Conservation (phyloP, 2,329 filamentous ascomycete species). For the Hysterium pulicare region DNA sequence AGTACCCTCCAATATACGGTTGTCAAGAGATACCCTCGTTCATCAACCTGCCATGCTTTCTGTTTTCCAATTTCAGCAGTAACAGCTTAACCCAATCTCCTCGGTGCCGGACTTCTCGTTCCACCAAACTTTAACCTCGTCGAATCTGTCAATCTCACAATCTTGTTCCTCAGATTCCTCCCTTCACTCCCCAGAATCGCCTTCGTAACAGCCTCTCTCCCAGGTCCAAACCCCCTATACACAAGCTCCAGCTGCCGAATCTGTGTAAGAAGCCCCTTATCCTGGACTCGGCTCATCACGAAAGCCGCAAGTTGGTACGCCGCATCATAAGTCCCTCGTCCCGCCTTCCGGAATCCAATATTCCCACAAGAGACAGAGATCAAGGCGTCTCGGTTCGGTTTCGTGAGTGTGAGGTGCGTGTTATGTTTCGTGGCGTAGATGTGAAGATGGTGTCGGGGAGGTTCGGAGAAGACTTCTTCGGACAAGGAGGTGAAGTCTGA, state of each 20-base stretch:
- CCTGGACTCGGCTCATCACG: conserved; percentile 78
- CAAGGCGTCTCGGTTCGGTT: conserved; percentile 74
- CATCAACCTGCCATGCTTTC: too few species aligned
- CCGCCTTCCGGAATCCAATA: conserved; percentile 83
- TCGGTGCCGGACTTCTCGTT: conserved; percentile 77
- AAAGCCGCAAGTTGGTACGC: conserved; percentile 87
- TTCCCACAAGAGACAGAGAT: conserved; percentile 80
- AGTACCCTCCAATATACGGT: too few species aligned
- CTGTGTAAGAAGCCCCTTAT: conserved; percentile 71
- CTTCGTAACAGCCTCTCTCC: conserved; percentile 86
- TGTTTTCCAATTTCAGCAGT: too few species aligned
- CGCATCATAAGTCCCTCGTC: conserved; percentile 80
- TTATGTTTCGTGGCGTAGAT: conserved; percentile 90
- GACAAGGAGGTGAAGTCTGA: conserved; percentile 9
- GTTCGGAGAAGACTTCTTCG: conserved; percentile 31
- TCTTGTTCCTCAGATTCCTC: conserved; percentile 67
- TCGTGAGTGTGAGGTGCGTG: conserved; percentile 85
- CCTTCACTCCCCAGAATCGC: conserved; percentile 85
- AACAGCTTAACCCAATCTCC: conserved; percentile 64
- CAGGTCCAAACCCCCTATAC: conserved; percentile 79
- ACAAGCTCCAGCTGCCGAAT: conserved; percentile 77
- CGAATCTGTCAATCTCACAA: conserved; percentile 76
- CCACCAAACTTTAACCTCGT: conserved; percentile 96
- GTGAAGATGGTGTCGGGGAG: conserved; percentile 72
- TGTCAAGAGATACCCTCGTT: too few species aligned